Evolutionary conservation across 345 rosid species (phyloP).

Genomic region (Arabidopsis thaliana): DNA sequence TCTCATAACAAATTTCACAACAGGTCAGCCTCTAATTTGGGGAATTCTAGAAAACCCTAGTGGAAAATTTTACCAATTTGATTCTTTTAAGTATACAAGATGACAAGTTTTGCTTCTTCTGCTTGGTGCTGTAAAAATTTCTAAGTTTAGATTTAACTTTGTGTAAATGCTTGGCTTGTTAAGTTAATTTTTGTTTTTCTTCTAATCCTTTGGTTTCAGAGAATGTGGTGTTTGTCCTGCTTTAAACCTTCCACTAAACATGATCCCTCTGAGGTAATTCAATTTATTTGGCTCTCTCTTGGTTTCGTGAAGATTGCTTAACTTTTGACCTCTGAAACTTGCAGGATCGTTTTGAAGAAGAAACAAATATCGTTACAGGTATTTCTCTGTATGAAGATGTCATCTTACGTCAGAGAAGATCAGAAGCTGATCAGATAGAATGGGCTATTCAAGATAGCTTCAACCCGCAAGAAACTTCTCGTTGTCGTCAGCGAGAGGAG

Average conservation of each 20-base stretch:
- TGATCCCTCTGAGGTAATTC: neutral
- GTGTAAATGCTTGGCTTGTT: neutral
- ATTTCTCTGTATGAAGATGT: constrained; percentile 16
- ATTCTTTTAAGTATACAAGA: neutral
- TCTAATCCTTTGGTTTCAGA: neutral
- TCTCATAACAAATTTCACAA: neutral
- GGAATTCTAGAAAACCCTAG: too few relatives aligned
- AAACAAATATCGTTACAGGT: neutral
- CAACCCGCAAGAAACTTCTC: neutral
- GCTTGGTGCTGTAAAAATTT: neutral
- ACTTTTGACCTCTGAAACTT: constrained; percentile 24
- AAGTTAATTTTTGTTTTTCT: neutral
- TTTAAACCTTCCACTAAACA: neutral
- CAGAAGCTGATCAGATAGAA: constrained; percentile 10
- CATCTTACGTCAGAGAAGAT: neutral
- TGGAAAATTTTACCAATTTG: neutral
- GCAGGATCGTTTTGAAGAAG: constrained; percentile 29
- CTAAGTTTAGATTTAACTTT: neutral
- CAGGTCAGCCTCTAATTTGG: neutral
- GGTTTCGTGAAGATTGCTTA: neutral
- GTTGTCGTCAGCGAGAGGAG: constrained; percentile 6
- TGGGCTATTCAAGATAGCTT: constrained; percentile 18
- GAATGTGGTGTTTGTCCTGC: constrained; percentile 2
- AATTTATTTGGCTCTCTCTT: neutral
- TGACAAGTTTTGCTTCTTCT: neutral